Percentiles rank a stretch among this genome's conserved stretches.
phyloP scores from a whole-genome alignment of 164 flowering plant genomes.

The Aristolochia californica region DNA sequence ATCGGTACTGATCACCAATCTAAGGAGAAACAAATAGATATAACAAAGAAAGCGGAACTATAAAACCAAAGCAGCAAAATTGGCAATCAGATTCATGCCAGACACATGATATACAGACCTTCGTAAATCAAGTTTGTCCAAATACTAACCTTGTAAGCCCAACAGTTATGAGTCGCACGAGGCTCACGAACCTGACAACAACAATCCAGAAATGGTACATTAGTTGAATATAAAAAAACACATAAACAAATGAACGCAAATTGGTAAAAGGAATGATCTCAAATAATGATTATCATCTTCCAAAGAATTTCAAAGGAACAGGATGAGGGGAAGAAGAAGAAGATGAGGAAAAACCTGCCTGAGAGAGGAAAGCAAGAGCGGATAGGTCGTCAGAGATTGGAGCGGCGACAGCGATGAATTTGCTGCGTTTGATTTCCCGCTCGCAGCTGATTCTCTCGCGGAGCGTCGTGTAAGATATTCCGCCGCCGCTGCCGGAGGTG shows the following conservation, averaged over 20 bases:
- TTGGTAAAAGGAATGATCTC: no score
- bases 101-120: neutral
- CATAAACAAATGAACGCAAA: neutral
- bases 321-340: neutral
- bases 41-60: neutral
- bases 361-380: slow-evolving; percentile 60
- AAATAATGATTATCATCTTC: no score
- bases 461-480: slow-evolving; percentile 47
- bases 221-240: neutral
- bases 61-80: neutral
- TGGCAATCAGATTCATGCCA: neutral
- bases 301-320: neutral
- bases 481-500: slow-evolving; percentile 1
- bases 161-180: slow-evolving; percentile 89
- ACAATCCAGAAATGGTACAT: neutral
- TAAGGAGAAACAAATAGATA: slow-evolving; percentile 7
- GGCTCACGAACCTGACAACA: slow-evolving; percentile 54
- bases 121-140: no score
- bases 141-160: slow-evolving; percentile 82
- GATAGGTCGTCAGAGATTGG: slow-evolving; percentile 55
- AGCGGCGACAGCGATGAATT: slow-evolving; percentile 87
- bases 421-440: slow-evolving; percentile 76
- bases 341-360: slow-evolving; percentile 24
- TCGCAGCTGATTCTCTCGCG: slow-evolving; percentile 40
- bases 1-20: slow-evolving; percentile 79